Percentiles rank a stretch among this genome's conserved stretches.
Conservation (phyloP, 352 stramenopile species). For the Pythium myriotylum region DNA sequence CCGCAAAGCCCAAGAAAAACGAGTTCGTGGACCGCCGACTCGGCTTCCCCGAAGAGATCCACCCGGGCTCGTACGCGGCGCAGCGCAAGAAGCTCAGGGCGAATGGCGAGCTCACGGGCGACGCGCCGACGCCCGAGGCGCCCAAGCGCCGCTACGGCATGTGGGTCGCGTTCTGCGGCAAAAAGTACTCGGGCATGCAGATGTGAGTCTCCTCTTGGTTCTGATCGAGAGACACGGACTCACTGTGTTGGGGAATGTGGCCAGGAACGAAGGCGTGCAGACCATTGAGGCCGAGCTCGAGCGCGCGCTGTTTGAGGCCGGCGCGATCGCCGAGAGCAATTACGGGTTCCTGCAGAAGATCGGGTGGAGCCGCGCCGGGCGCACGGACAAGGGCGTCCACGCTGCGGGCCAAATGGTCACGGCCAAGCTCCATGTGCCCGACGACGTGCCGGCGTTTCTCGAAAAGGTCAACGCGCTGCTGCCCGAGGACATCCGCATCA, state of each 20-base stretch:
- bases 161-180: slow-evolving; percentile 88
- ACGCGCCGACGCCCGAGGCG: slow-evolving; percentile 6
- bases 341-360: slow-evolving; percentile 92
- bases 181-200: slow-evolving; percentile 90
- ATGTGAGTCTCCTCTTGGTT: slow-evolving; percentile 69
- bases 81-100: slow-evolving; percentile 28
- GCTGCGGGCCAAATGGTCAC: slow-evolving; percentile 84
- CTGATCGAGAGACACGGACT: too few species aligned
- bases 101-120: slow-evolving; percentile 15
- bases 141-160: slow-evolving; percentile 78
- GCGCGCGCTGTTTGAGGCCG: slow-evolving; percentile 84
- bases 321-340: slow-evolving; percentile 87
- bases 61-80: slow-evolving; percentile 82
- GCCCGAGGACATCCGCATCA: slow-evolving; percentile 80
- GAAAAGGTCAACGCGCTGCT: slow-evolving; percentile 71
- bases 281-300: slow-evolving; percentile 92
- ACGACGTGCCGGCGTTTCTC: slow-evolving; percentile 70
- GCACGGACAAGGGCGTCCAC: slow-evolving; percentile 92
- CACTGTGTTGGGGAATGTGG: neutral
- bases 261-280: slow-evolving; percentile 84
- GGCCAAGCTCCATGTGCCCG: slow-evolving; percentile 83
- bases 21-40: slow-evolving; percentile 49
- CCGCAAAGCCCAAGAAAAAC: slow-evolving; percentile 28
- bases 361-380: slow-evolving; percentile 85
- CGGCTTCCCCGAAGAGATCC: slow-evolving; percentile 60